Evolutionary conservation across 164 flowering plant genomes (phyloP), one percentile per base, ranked within the genome.

Genomic region (Vitis amurensis): DNA sequence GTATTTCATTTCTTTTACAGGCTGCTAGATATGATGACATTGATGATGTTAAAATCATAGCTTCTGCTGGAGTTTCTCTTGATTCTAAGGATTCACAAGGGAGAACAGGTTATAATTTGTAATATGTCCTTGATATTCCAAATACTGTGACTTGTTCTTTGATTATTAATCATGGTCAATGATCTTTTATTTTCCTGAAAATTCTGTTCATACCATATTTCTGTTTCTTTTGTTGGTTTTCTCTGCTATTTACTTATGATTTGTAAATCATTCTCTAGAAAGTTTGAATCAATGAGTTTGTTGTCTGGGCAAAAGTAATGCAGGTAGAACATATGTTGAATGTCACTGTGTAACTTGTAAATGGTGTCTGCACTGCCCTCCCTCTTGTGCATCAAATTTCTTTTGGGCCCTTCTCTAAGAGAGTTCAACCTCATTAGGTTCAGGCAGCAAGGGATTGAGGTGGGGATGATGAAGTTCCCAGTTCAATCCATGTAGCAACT

Each of bases 11-110:
- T 11, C 19, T 55, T 17, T 16, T 44, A 68, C 88, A 94, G 97
- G 97, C 98, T 71, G 98, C 97, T 69, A 87, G 98, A 74, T 94
- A 92, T 77, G 84, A 83, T 63, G 97, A 92, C 63, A 73, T 94
- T 50, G 94, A 92, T 61, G 94, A 92, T 73, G n/a, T 92, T 8
- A 66, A 16, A 69, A 84, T 81, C 76, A 76, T 94, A 72, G 89
- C 81, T 8, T 80, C 89, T 50, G 31, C 84, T 55, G 97, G 94
- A 50, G 81, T 89, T 75, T 72, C 92, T 76, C 91, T 94, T 61
- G 79, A 91, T 78, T 88, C 89, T 3, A 88, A 84, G 78, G 97
- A 94, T 74, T 83, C 87, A 4, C 76, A 87, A 71, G 97, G 98
- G 71, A 83, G 93, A 31, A 89, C 98, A 82, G 97, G 98, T 92